Percentiles rank a stretch among this genome's conserved stretches.
These are phyloP conservation scores for Saccharomycopsis sp. DNA, from an alignment of 805 yeast genomes.

Conservation along the genomic window DNA sequence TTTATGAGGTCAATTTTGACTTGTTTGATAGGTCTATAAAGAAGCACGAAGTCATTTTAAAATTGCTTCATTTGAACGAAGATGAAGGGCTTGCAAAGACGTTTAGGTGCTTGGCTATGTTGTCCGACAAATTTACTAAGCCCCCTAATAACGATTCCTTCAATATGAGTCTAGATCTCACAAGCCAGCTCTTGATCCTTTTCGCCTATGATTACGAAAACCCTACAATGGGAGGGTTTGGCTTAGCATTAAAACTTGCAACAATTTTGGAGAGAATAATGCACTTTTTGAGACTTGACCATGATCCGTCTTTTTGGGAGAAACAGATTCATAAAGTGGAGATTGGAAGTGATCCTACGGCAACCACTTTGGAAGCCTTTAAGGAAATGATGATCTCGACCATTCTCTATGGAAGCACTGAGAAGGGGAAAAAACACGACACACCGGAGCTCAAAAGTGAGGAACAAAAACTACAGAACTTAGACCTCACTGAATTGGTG, in stretches of 20 bases:
- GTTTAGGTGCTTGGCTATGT: slow-evolving; percentile 6
- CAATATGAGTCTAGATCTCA: slow-evolving; percentile 18
- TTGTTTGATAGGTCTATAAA: slow-evolving; percentile 10
- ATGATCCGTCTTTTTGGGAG: not conserved
- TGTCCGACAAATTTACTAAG: slow-evolving; percentile 20
- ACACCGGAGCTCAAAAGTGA: not conserved
- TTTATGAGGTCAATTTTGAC: slow-evolving; percentile 16
- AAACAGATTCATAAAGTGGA: not conserved
- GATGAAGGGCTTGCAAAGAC: not conserved
- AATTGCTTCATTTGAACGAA: not conserved
- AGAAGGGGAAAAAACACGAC: not conserved
- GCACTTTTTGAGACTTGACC: slow-evolving; percentile 2
- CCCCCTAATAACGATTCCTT: slow-evolving; percentile 18
- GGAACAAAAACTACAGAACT: not conserved
- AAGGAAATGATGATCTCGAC: not conserved
- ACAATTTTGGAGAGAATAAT: slow-evolving; percentile 9
- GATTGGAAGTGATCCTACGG: not conserved
- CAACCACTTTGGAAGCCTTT: not conserved
- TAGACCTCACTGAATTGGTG: not conserved
- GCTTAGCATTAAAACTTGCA: slow-evolving; percentile 6
- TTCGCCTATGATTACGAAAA: slow-evolving; percentile 9
- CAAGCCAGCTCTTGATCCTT: slow-evolving; percentile 12
- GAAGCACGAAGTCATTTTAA: slow-evolving; percentile 10
- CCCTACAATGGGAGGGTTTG: slow-evolving; percentile 3
- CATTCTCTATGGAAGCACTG: not conserved